A percentile compares a stretch with the other conserved stretches of the same genome.
These are phyloP conservation scores for Verticillium zaregamsianum DNA, from an alignment of 2,329 filamentous ascomycete genomes.

Conservation along the genomic window DNA sequence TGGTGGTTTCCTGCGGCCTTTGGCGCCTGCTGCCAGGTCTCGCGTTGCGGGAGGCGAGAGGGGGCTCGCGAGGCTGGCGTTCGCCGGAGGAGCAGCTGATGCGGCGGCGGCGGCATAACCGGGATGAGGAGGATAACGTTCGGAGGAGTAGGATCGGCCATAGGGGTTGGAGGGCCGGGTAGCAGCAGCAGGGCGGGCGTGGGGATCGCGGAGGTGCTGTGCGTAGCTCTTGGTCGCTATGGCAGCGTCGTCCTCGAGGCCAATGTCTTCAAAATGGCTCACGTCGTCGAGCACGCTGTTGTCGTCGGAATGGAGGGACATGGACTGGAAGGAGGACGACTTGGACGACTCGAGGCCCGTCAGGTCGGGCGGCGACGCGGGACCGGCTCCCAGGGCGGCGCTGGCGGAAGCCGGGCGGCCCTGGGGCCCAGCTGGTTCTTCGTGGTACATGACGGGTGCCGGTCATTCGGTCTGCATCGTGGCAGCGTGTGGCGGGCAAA, in stretches of 20 bases:
- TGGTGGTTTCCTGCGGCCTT: slow-evolving; percentile 1
- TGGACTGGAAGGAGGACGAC: slow-evolving; percentile 71
- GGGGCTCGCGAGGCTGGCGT: slow-evolving; percentile 12
- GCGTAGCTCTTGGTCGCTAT: slow-evolving; percentile 15
- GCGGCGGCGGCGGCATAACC: slow-evolving; percentile 18
- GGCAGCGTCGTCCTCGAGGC: slow-evolving; percentile 61
- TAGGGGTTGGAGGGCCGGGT: slow-evolving; percentile 13
- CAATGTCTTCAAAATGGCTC: slow-evolving; percentile 90
- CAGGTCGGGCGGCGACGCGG: slow-evolving; percentile 66
- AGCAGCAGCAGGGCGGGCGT: slow-evolving; percentile 14
- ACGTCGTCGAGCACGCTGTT: slow-evolving; percentile 67
- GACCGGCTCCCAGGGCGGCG: slow-evolving; percentile 37
- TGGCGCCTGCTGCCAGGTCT: slow-evolving; percentile 20
- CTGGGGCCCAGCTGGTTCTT: background rate
- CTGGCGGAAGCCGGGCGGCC: slow-evolving; percentile 1
- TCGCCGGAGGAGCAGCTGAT: slow-evolving; percentile 21
- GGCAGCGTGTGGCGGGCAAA: background rate
- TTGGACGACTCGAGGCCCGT: slow-evolving; percentile 84
- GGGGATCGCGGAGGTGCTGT: background rate
- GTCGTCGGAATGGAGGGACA: slow-evolving; percentile 63
- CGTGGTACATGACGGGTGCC: background rate
- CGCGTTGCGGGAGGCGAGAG: slow-evolving; percentile 20
- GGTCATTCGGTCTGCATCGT: background rate
- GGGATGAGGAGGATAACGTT: slow-evolving; percentile 11
- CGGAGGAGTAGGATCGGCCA: slow-evolving; percentile 11